Conservation (phyloP, 768 basidiomycete genomes). For the Mycena vulgaris region DNA sequence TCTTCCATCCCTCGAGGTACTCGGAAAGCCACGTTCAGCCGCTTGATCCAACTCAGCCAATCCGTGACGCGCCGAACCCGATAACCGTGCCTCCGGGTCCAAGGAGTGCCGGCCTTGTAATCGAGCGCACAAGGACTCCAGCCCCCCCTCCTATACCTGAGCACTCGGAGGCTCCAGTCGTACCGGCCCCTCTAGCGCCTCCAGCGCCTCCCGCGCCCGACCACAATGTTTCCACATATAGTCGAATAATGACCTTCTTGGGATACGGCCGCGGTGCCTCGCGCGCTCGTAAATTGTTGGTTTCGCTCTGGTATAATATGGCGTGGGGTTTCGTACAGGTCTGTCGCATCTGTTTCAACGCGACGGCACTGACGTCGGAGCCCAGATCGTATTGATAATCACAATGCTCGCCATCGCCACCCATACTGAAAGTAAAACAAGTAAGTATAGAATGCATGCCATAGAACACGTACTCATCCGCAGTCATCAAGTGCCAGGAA, state of each 20-base stretch:
- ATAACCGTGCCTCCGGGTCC: constrained; percentile 2
- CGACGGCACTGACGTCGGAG: constrained; percentile 13
- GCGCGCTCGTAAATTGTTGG: constrained; percentile 61
- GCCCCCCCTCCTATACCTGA: constrained; percentile 36
- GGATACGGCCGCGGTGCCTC: constrained; percentile 69
- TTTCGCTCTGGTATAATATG: constrained; percentile 63
- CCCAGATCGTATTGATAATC: constrained; percentile 65
- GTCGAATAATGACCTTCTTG: constrained; percentile 56
- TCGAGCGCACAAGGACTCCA: constrained; percentile 23
- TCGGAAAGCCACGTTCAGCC: constrained; percentile 40
- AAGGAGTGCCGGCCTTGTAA: constrained; percentile 19
- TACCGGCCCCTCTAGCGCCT: background rate
- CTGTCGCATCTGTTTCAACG: constrained; percentile 35
- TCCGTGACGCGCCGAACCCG: constrained; percentile 23
- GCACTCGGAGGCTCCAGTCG: constrained; percentile 39
- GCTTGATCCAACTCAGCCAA: background rate
- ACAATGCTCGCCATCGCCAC: constrained; percentile 62
- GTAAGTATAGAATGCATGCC: constrained; percentile 4
- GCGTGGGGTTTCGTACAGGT: constrained; percentile 67
- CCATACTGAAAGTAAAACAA: constrained; percentile 58
- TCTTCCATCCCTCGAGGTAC: constrained; percentile 33
- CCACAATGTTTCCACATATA: constrained; percentile 46
- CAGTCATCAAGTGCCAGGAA: constrained; percentile 28
- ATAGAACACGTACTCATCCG: background rate
- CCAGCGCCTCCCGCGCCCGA: constrained; percentile 42